Base-by-base conservation (phyloP, 1,284 basidiomycete species). In the Leccinum olivaceoglutinosum region DNA sequence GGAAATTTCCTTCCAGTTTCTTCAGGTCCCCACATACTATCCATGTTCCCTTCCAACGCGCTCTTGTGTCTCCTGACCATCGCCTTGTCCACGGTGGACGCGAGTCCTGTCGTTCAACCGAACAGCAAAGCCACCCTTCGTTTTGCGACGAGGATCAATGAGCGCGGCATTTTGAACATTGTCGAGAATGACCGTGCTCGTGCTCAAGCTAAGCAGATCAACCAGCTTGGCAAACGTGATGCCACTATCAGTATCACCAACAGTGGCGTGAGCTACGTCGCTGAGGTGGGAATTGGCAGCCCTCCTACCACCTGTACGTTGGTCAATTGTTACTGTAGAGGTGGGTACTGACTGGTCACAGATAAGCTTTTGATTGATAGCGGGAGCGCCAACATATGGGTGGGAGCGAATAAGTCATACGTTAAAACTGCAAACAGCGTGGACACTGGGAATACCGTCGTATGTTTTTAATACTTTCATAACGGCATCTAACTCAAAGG, bases 281-380 rank as follows among this genome's bases (percentile, higher is more conserved):
- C 75, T 2, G 68, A 73, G 5, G 76, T 79, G 54, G 80, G 81
- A 49, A 75, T 84, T 41, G 83, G 82, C 9, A 76, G 63, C 59
- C 81, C 82, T 25, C 68, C 82, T 1, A 80, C 78, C 1, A 51
- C 76, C n/a, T 81, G 82, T 76, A 76, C 66, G 62, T 74, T 71
- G n/a, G 3, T 39, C 54, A 9, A 21, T 44, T 14, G 7, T 10
- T 29, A 34, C 5, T 4, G 8, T 16, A 3, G 51, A 25, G 1
- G 16, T 55, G 12, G 59, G 4, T 32, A n/a, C 25, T 58, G 38
- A 58, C 12, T 61, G 6, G 4, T 49, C 11, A 18, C 54, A 69
- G 73, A 69, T 58, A 65, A 65, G 5, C 67, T 74, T 36, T 53
- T 75, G 32, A 60, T 75, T 34, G 73, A 76, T 55, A 76, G 67